Evolutionary conservation across 352 stramenopile genomes (phyloP), one percentile per base, ranked within the genome.

Genomic region (Aphanomyces stellatus): DNA sequence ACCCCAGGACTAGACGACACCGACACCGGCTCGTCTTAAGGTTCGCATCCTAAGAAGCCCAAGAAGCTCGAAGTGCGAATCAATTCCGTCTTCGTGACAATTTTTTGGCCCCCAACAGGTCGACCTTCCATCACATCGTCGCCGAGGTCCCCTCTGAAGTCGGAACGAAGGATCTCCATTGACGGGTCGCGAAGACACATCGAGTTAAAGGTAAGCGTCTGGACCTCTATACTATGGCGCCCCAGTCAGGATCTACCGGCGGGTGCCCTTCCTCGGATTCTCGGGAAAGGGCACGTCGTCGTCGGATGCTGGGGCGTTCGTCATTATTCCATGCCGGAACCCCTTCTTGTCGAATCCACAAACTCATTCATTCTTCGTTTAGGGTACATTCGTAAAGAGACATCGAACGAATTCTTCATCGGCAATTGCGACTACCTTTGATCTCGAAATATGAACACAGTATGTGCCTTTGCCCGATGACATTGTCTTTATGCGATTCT

Each of bases 101-200:
- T 22, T 37, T 30, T 57, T 57, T 22, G 25, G 19, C 49, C 2
- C 15, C 30, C 15, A 19, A 35, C 49, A 35, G 30, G 49, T 57
- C 49, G 49, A 57, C 49, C 49, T 57, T 57, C 49, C 49, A 57
- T 57, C 49, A 57, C 49, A 13, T 34, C 46, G 30, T 22, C 49
- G 49, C 30, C 17, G 49, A 35, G 8, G 30, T 57, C 28, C 49
- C 49, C 49, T 57, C 30, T 11, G n/a, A 46, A 46, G 37, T 46
- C 37, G 13, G 37, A 46, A 46, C 11, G 11, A 11, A 46, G 11
- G 37, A 46, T 11, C n/a, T 19, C 37, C 13, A 46, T 46, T 46
- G 0, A 46, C 37, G 37, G n/a, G 13, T n/a, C 37, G 37, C 13
- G 11, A 46, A 46, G 37, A n/a, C n/a, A n/a, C n/a, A n/a, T n/a